Evolutionary conservation across 352 stramenopile species (phyloP), one percentile per base, ranked within the genome.

Genomic region (Pythium grandisporangium): DNA sequence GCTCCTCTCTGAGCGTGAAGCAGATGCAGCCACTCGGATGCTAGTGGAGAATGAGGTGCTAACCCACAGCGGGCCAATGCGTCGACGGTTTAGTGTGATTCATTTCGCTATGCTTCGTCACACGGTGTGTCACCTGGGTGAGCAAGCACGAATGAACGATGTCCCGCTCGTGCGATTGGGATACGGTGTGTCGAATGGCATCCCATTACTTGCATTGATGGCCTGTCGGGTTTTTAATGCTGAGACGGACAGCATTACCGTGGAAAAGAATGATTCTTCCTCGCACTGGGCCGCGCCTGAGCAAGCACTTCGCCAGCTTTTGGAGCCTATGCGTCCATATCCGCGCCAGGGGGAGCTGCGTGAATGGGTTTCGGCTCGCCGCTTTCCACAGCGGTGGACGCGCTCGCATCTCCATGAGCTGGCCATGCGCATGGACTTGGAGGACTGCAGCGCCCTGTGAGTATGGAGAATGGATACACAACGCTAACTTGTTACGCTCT

Each of bases 1-100:
- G 20, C 30, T 72, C 16, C 38, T 76, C 14, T 72, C 64, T 0
- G 54, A 72, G 34, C 56, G 50, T 32, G 64, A 74, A 37, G 59
- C 57, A 7, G 57, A 76, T 36, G 44, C 55, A 12, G 53, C 76
- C n/a, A 30, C 76, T 37, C 38, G 44, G 25, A 25, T 68, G 21
- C 29, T 81, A 2, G 16, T 32, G 2, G 21, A 17, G 2, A 8
- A 14, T 10, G n/a, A 13, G 6, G 22, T 30, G 1, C 5, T 6
- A 6, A 12, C 29, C 2, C 8, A 2, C 13, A 13, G 7, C 17
- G 45, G 27, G 10, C 8, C 27, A 8, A 32, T 32, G 27, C 27
- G 27, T 32, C 27, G 27, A 14, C n/a, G n/a, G n/a, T n/a, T n/a
- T n/a, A n/a, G n/a, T n/a, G n/a, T n/a, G n/a, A n/a, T n/a, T n/a